Evolutionary conservation across 2,329 filamentous ascomycete genomes (phyloP).

Genomic region (Aureobasidium sp.): DNA sequence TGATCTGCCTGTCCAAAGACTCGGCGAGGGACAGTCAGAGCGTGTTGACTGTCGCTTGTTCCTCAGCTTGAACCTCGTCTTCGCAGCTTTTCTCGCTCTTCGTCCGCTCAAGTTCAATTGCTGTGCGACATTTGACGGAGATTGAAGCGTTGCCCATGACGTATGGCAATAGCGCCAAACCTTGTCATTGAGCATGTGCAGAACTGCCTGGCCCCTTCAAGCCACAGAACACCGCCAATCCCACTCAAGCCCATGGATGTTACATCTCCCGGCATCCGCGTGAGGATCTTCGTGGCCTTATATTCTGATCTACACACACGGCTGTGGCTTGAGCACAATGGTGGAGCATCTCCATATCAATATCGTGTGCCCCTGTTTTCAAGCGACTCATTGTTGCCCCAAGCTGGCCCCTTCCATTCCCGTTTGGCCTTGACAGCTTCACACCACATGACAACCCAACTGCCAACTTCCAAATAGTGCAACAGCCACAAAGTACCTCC

Average conservation of each 20-base stretch:
- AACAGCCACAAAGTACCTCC: not conserved
- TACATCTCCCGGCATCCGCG: not conserved
- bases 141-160: slow-evolving; percentile 1
- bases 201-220: not conserved
- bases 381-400: not conserved
- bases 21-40: not conserved
- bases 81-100: not conserved
- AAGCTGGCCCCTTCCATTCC: not conserved
- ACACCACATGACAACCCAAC: slow-evolving; percentile 4
- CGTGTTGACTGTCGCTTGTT: not conserved
- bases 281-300: slow-evolving; percentile 1
- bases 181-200: not conserved
- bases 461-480: slow-evolving; percentile 1
- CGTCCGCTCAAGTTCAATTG: not conserved
- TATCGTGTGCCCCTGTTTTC: not conserved
- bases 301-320: slow-evolving; percentile 10
- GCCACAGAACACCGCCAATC: slow-evolving; percentile 8
- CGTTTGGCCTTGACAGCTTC: slow-evolving; percentile 4
- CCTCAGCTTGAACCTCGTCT: not conserved
- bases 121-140: not conserved
- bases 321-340: slow-evolving; percentile 10
- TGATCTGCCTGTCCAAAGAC: not conserved
- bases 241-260: not conserved
- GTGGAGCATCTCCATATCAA: not conserved
- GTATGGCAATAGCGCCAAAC: not conserved